Evolutionary conservation across 805 yeast species (phyloP).

Genomic region (Kluyveromyces aestuarii): DNA sequence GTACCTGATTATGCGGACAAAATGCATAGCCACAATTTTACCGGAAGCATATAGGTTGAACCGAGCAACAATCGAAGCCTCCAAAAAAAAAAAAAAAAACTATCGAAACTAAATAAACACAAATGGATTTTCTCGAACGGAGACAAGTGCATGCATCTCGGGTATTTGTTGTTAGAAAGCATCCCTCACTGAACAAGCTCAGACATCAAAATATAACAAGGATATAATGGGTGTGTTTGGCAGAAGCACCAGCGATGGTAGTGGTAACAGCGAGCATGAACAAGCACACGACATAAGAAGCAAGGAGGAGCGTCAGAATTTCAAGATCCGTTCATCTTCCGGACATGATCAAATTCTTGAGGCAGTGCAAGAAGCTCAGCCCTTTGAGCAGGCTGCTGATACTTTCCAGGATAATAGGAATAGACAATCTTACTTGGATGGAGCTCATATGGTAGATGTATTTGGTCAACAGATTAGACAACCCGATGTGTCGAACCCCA

Average conservation of each 20-base stretch:
- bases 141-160: no score
- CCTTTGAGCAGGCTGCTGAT: conserved; percentile 61
- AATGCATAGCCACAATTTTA: background rate
- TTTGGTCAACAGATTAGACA: conserved; percentile 74
- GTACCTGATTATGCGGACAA: no score
- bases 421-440: conserved; percentile 30
- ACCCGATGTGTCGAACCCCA: conserved; percentile 88
- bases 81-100: background rate
- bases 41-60: background rate
- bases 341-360: conserved; percentile 84
- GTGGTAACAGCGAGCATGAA: conserved; percentile 22
- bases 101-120: background rate
- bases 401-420: conserved; percentile 26
- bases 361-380: conserved; percentile 94
- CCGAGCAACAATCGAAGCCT: background rate
- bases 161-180: no score
- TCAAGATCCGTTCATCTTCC: conserved; percentile 57
- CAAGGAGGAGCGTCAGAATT: conserved; percentile 42
- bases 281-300: conserved; percentile 23
- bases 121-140: background rate
- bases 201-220: no score
- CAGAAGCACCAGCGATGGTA: conserved; percentile 24
- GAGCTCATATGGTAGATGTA: conserved; percentile 46
- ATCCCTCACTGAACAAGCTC: no score
- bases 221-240: conserved; percentile 37